Evolutionary conservation across 495 filamentous ascomycete genomes (phyloP).

Genomic region (Daldinia bambusicola): DNA sequence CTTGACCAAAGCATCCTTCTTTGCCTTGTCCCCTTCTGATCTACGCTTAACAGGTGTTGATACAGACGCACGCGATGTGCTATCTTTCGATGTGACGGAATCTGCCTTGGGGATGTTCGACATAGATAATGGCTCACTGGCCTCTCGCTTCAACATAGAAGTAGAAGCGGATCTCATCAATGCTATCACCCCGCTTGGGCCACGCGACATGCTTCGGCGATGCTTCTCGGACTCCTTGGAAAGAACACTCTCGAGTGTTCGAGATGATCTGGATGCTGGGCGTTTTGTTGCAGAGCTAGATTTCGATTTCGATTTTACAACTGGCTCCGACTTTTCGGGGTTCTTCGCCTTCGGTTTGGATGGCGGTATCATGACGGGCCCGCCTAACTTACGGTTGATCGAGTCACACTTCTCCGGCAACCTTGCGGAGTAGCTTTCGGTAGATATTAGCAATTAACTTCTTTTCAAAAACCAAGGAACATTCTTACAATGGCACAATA

Average conservation of each 20-base stretch:
- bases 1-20: conserved; percentile 79
- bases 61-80: conserved; percentile 15
- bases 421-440: conserved; percentile 76
- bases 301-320: conserved; percentile 52
- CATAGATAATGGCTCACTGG: conserved; percentile 66
- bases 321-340: conserved; percentile 30
- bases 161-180: conserved; percentile 78
- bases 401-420: conserved; percentile 81
- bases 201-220: conserved; percentile 62
- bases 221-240: conserved; percentile 69
- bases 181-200: conserved; percentile 62
- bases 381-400: conserved; percentile 88
- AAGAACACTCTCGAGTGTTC: conserved; percentile 73
- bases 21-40: conserved; percentile 68
- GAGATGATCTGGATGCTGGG: conserved; percentile 61
- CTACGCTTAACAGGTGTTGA: conserved; percentile 34
- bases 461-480: conserved; percentile 4
- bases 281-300: conserved; percentile 69
- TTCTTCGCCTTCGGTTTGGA: conserved; percentile 62
- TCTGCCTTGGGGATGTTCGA: conserved; percentile 60
- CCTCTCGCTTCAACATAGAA: conserved; percentile 70
- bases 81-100: conserved; percentile 54
- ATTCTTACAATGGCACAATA: conserved; percentile 84
- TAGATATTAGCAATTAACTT: conserved; percentile 29
- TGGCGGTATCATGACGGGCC: conserved; percentile 72